Evolutionary conservation across 257 asterid genomes (phyloP).

Genomic region (Lavandula angustifolia): DNA sequence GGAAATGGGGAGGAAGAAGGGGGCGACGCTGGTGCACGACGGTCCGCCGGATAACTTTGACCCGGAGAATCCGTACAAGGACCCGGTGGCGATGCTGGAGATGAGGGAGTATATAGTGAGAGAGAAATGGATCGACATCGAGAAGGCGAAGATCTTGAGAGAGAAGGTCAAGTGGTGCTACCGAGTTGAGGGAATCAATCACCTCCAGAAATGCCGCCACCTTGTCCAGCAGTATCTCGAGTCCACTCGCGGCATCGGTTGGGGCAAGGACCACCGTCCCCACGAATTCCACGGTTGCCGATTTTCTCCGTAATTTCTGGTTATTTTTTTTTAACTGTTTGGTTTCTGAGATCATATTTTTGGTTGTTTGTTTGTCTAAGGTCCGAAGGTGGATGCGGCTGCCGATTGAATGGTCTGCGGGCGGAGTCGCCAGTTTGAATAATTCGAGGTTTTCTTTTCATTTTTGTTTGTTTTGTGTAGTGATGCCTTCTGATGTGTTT

Average conservation of each 20-base stretch:
- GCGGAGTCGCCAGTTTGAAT: slow-evolving; percentile 25
- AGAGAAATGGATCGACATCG: slow-evolving; percentile 97
- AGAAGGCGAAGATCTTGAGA: slow-evolving; percentile 89
- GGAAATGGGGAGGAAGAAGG: slow-evolving; percentile 86
- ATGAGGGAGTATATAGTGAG: slow-evolving; percentile 91
- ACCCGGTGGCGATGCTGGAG: slow-evolving; percentile 90
- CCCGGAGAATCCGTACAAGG: slow-evolving; percentile 84
- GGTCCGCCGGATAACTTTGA: slow-evolving; percentile 90
- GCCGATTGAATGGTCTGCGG: slow-evolving; percentile 36
- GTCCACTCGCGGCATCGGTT: slow-evolving; percentile 93
- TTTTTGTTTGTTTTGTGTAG: neutral
- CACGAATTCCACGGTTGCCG: slow-evolving; percentile 67
- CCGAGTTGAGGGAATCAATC: slow-evolving; percentile 84
- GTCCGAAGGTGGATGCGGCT: slow-evolving; percentile 50
- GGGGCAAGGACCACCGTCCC: slow-evolving; percentile 97
- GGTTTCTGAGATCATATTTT: slow-evolving; percentile 4
- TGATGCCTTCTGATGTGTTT: neutral
- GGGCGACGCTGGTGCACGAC: slow-evolving; percentile 62
- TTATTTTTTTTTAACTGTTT: neutral
- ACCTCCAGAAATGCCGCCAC: slow-evolving; percentile 94
- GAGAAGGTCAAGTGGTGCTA: slow-evolving; percentile 93
- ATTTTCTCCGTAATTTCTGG: neutral
- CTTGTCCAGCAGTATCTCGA: slow-evolving; percentile 89
- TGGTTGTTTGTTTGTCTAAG: slow-evolving; percentile 26
- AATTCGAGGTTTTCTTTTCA: slow-evolving; percentile 33